These are phyloP conservation scores for Cystobasidium ongulense DNA, from an alignment of 768 basidiomycete species.

Conservation along the genomic window DNA sequence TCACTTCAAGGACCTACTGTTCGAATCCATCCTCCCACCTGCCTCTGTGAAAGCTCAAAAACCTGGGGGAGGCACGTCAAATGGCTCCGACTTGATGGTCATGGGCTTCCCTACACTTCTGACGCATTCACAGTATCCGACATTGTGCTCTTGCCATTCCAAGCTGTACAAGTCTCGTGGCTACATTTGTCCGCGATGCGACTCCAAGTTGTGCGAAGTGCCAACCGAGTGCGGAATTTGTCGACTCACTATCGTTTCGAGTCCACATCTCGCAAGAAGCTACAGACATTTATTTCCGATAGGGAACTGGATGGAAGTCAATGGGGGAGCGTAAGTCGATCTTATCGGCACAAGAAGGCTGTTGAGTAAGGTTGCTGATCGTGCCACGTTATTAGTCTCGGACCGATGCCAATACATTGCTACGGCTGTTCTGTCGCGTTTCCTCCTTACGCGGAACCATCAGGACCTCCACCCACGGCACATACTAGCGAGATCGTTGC, in stretches of 20 bases:
- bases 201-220: constrained; percentile 88
- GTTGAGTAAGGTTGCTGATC: neutral
- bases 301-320: constrained; percentile 58
- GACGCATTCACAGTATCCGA: constrained; percentile 69
- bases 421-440: constrained; percentile 73
- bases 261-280: constrained; percentile 90
- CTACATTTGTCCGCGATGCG: constrained; percentile 88
- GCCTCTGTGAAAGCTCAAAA: constrained; percentile 46
- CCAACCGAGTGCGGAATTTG: constrained; percentile 98
- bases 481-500: neutral
- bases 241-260: constrained; percentile 93
- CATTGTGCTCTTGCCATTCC: constrained; percentile 87
- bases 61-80: constrained; percentile 52
- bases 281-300: constrained; percentile 95
- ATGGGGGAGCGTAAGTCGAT: constrained; percentile 52
- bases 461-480: constrained; percentile 46
- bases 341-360: neutral
- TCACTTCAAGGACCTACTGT: constrained; percentile 88
- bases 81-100: constrained; percentile 87
- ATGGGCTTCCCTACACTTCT: constrained; percentile 88
- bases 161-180: constrained; percentile 76
- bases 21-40: constrained; percentile 90
- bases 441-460: constrained; percentile 46
- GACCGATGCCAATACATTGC: constrained; percentile 49
- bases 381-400: neutral